Conservation (phyloP, 2,329 filamentous ascomycete species). For the Fusarium subtropicale region DNA sequence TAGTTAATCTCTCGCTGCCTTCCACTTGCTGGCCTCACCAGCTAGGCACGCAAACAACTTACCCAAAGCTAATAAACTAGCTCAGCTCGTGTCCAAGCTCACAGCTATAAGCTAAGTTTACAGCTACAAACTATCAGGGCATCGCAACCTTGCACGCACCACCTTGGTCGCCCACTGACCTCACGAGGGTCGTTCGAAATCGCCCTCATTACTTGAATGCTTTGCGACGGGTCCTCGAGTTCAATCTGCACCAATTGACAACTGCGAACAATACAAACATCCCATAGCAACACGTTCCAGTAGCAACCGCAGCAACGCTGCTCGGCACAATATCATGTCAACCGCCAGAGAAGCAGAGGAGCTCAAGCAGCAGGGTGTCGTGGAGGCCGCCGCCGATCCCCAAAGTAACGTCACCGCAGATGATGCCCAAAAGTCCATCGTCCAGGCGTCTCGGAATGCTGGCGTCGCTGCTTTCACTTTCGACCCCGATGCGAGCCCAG, state of each 20-base stretch:
- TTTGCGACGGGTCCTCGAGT: constrained; percentile 26
- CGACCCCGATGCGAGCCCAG: constrained; percentile 83
- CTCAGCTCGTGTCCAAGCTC: constrained; percentile 23
- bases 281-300: constrained; percentile 24
- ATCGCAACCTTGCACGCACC: constrained; percentile 24
- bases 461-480: constrained; percentile 87
- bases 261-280: constrained; percentile 11
- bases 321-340: constrained; percentile 48
- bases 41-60: constrained; percentile 18
- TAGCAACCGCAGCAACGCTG: constrained; percentile 32
- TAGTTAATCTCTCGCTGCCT: constrained; percentile 26
- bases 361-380: constrained; percentile 82
- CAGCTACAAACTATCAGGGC: constrained; percentile 16
- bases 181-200: constrained; percentile 22
- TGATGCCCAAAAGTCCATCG: constrained; percentile 77
- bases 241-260: constrained; percentile 43
- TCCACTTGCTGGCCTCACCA: constrained; percentile 23
- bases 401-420: constrained; percentile 74
- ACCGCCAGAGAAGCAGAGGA: constrained; percentile 61
- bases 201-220: constrained; percentile 35
- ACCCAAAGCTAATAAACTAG: constrained; percentile 14
- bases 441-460: constrained; percentile 81
- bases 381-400: constrained; percentile 81
- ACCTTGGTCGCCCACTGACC: constrained; percentile 15
- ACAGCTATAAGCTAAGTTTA: constrained; percentile 2